Base-by-base conservation (phyloP, 352 stramenopile species). In the Phytophthora quininea region DNA sequence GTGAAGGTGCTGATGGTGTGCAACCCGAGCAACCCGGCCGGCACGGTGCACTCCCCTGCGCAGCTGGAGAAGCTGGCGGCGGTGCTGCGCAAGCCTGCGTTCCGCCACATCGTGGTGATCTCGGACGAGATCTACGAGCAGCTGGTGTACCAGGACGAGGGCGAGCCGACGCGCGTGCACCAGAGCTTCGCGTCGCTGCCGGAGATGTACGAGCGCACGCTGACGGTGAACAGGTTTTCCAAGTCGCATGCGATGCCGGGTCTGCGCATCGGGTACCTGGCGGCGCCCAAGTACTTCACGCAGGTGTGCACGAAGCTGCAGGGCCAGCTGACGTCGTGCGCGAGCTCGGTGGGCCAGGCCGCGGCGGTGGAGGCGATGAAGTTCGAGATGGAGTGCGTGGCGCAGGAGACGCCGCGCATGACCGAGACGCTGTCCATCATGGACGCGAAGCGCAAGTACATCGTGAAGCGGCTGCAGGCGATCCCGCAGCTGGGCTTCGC, bases 241-340 rank as follows among this genome's bases (percentile, higher is more conserved):
- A 99, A 99, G 84, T 93, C 90, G 32, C 92, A 98, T 71, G 96
- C 96, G 35, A 99, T 99, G 97, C 98, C 97, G 4, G 97, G 97
- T 35, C 93, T 98, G 37, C 81, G 97, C 57, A 83, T 99, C 33
- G 97, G 96, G 27, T 98, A 98, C 81, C 62, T 98, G 49, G 95
- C 88, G 14, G 82, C 77, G 0, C 83, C 86, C 2, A 82, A 82
- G 61, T 82, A 82, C 58, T 89, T 98, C 68, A 87, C 93, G 7
- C 88, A 96, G 59, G 85, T 93, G 31, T 90, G 85, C 49, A 92
- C 89, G 14, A 98, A 96, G 53, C 82, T 99, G 27, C 97, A 99
- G 74, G 94, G 92, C 24, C 97, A 99, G 76, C 80, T 99, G 58
- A 99, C 97, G 50, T 98, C 90, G 53, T 98, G 96, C 70, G 93